phyloP scores from a whole-genome alignment of 441 rosid genomes.

The Gossypium gossypioides region DNA sequence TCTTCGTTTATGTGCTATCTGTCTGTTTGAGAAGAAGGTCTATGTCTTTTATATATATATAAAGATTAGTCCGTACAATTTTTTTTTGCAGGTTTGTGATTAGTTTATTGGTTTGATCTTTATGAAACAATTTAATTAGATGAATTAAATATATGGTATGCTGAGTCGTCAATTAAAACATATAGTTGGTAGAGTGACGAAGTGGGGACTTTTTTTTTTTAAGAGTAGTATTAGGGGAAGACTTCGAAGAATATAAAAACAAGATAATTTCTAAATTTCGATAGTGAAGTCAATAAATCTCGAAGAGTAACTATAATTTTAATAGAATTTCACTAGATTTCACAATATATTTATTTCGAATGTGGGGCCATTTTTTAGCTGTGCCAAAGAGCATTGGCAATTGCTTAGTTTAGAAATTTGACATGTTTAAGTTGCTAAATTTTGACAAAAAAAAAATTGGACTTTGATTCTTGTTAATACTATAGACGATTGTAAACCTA shows the following conservation, averaged over 20 bases:
- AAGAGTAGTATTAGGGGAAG: not conserved
- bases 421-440: no score
- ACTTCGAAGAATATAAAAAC: not conserved
- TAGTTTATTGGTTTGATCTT: not conserved
- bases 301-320: not conserved
- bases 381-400: no score
- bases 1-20: not conserved
- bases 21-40: not conserved
- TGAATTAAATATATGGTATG: not conserved
- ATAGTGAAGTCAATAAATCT: not conserved
- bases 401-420: no score
- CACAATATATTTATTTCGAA: not conserved
- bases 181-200: not conserved
- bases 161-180: not conserved
- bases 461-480: no score
- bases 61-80: not conserved
- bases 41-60: not conserved
- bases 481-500: no score
- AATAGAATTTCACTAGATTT: not conserved
- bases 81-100: not conserved
- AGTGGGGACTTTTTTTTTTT: not conserved
- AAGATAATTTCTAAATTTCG: not conserved
- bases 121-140: not conserved
- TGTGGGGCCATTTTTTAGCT: no score
- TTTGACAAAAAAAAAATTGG: no score